phyloP scores from a whole-genome alignment of 179 eudicot species.

The Corrigiola litoralis region DNA sequence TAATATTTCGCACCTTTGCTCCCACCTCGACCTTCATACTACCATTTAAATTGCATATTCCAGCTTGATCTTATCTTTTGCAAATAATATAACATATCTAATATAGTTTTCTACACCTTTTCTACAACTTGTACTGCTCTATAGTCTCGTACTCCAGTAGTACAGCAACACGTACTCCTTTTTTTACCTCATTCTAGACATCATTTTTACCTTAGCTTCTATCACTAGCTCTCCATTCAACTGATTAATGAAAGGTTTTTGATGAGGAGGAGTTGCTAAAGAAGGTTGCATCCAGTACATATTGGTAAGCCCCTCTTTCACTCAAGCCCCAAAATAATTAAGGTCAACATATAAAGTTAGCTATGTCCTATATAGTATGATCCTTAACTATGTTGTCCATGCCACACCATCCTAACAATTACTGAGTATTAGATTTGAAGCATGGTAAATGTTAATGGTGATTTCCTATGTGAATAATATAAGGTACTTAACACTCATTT shows the following conservation, averaged over 20 bases:
- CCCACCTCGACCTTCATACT: not conserved
- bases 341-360: not conserved
- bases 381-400: too few relatives aligned
- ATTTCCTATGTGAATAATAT: too few relatives aligned
- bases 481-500: too few relatives aligned
- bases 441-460: too few relatives aligned
- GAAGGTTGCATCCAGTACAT: not conserved
- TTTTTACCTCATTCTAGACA: not conserved
- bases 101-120: not conserved
- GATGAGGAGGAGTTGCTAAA: not conserved
- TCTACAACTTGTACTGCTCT: conserved; percentile 10
- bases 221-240: not conserved
- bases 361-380: not conserved
- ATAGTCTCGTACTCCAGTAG: conserved; percentile 12
- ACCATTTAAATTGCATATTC: not conserved
- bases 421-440: too few relatives aligned
- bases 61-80: conserved; percentile 3
- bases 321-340: too few relatives aligned
- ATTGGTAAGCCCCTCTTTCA: conserved; percentile 4
- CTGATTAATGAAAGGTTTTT: not conserved
- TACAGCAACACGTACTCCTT: conserved; percentile 3
- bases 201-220: not conserved
- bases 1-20: conserved; percentile 9
- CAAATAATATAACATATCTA: not conserved
- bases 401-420: too few relatives aligned